Base-by-base conservation (phyloP, 441 rosid species). In the Pelargonium exstipulatum region DNA sequence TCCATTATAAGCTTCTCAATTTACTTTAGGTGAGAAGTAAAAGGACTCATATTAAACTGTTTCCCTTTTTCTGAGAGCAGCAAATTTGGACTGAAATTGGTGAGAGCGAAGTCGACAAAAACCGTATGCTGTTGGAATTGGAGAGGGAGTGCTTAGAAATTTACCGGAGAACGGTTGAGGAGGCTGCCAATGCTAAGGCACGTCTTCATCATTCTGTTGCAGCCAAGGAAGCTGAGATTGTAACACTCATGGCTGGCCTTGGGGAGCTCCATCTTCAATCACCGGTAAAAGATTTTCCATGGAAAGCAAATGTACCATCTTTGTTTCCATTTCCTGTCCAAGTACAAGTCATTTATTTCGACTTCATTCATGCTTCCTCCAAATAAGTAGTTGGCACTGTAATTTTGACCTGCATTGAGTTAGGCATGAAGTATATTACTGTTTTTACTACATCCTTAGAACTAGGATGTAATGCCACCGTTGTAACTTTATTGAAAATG, bases 71-170 rank as follows among this genome's bases (percentile, higher is more conserved):
- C 20, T 66, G 77, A 46, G 77, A 77, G 77, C 99, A 95, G 99
- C 88, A 92, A 95, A 78, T 95, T 83, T 95, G 99, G 99, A 86
- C 74, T 78, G 98, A 95, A 22, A 90, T 95, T 53, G 99, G 98
- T 9, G 99, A 95, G 83, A 86, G 82, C 66, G 95, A 95, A 78
- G 79, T 79, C 2, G 99, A 95, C 43, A 95, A 90, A 77, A 97
- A 90, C 69, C 80, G 82, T 13, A 88, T 89, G 93, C 74, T 95
- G 9, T 72, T 82, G 78, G 98, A 95, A 66, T 71, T 95, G 82
- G 98, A 95, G 84, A 92, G 83, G 72, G 96, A 92, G 70, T 95
- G 98, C 82, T 79, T 95, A 55, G 91, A 90, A 86, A 86, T 95
- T 62, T 90, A 95, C 70, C 84, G 84, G 69, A 87, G 96, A 78